Percentiles rank a stretch among this genome's conserved stretches.
Evolutionary conservation across 495 filamentous ascomycete species (phyloP).

Genomic region (Penicillium silybi): DNA sequence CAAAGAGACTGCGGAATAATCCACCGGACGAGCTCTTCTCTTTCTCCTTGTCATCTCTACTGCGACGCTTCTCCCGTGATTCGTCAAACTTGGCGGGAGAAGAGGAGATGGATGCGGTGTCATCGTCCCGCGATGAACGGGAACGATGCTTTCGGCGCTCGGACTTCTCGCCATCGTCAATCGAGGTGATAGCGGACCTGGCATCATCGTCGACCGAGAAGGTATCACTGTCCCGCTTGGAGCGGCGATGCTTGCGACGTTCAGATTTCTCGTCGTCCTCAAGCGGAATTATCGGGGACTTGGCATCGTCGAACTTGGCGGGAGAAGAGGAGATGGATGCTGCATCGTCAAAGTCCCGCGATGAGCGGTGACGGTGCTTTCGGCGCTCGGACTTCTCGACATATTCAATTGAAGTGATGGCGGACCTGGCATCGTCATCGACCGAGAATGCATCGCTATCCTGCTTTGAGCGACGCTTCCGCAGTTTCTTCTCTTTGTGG

Average conservation of each 20-base stretch:
- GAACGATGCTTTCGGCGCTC: slow-evolving; percentile 19
- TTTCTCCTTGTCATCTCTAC: slow-evolving; percentile 31
- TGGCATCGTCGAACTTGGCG: slow-evolving; percentile 3
- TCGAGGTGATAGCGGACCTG: slow-evolving; percentile 18
- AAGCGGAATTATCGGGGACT: not conserved
- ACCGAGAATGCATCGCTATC: slow-evolving; percentile 20
- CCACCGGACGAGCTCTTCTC: slow-evolving; percentile 29
- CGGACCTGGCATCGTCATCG: slow-evolving; percentile 17
- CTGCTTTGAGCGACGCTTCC: slow-evolving; percentile 30
- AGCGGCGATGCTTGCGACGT: slow-evolving; percentile 16
- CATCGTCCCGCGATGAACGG: slow-evolving; percentile 24
- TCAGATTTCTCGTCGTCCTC: not conserved
- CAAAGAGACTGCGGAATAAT: slow-evolving; percentile 37
- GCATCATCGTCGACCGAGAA: slow-evolving; percentile 14
- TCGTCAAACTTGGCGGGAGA: slow-evolving; percentile 30
- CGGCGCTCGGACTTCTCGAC: slow-evolving; percentile 18
- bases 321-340: slow-evolving; percentile 34
- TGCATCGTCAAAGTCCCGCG: slow-evolving; percentile 28
- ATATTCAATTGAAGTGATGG: slow-evolving; percentile 15
- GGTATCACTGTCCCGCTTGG: slow-evolving; percentile 27
- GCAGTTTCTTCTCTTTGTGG: slow-evolving; percentile 18
- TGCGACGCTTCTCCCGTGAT: slow-evolving; percentile 24
- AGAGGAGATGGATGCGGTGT: slow-evolving; percentile 32
- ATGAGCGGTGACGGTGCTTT: slow-evolving; percentile 16
- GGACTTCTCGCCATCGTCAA: slow-evolving; percentile 15